Percentiles rank a stretch among this genome's conserved stretches.
These are phyloP conservation scores for Laburnicola sp. DNA, from an alignment of 2,329 filamentous ascomycete genomes.

Conservation along the genomic window DNA sequence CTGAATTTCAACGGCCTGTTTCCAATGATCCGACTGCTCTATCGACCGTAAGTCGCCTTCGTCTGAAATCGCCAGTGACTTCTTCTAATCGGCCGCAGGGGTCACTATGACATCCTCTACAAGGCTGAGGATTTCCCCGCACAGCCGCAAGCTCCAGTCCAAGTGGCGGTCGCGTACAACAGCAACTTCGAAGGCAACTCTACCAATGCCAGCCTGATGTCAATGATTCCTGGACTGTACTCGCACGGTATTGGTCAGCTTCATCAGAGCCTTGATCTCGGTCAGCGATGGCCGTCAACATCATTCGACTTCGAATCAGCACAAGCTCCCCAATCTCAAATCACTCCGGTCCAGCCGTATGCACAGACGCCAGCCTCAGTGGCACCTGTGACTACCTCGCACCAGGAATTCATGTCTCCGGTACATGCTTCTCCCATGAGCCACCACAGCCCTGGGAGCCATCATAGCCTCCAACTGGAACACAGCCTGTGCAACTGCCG, in stretches of 20 bases:
- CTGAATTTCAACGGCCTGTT: constrained; percentile 49
- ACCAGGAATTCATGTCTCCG: constrained; percentile 40
- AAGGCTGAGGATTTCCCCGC: constrained; percentile 58
- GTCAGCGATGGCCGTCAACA: constrained; percentile 38
- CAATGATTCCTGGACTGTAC: constrained; percentile 53
- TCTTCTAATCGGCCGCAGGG: constrained; percentile 54
- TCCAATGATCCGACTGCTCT: constrained; percentile 70
- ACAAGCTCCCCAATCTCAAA: constrained; percentile 37
- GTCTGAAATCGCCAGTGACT: not conserved
- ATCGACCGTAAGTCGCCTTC: constrained; percentile 61
- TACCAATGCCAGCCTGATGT: constrained; percentile 42
- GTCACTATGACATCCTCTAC: constrained; percentile 95
- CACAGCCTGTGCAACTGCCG: constrained; percentile 36
- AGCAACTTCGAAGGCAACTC: constrained; percentile 49
- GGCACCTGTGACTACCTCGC: constrained; percentile 32
- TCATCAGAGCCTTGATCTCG: constrained; percentile 28
- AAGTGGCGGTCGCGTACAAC: constrained; percentile 41
- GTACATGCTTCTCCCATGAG: constrained; percentile 30
- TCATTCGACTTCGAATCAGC: constrained; percentile 42
- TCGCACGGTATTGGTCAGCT: constrained; percentile 23
- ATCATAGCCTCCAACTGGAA: constrained; percentile 40
- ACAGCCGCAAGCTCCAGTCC: constrained; percentile 34
- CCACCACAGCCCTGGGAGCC: constrained; percentile 19
- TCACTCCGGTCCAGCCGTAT: constrained; percentile 39
- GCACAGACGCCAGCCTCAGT: constrained; percentile 33